These are phyloP conservation scores for Butyriboletus loyo DNA, from an alignment of 768 basidiomycete species.

Conservation along the genomic window DNA sequence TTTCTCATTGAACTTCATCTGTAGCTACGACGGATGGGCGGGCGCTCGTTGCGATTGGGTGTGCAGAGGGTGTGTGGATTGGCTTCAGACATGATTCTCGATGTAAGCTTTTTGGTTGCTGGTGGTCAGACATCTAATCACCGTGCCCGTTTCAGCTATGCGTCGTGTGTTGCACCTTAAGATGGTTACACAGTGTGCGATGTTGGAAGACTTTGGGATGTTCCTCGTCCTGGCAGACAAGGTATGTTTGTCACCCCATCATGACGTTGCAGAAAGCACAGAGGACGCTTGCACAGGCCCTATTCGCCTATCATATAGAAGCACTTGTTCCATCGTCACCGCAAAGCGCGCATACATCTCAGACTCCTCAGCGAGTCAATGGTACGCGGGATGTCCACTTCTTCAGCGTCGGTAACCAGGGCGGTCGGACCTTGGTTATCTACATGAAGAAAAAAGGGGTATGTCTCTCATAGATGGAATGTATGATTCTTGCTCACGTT, in stretches of 20 bases:
- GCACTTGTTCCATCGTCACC: slow-evolving; percentile 89
- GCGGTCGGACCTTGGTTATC: slow-evolving; percentile 84
- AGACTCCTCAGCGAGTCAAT: slow-evolving; percentile 87
- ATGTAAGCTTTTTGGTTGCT: slow-evolving; percentile 43
- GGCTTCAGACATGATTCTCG: slow-evolving; percentile 85
- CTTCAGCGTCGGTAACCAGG: slow-evolving; percentile 88
- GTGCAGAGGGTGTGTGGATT: slow-evolving; percentile 95
- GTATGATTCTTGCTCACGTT: slow-evolving; percentile 7
- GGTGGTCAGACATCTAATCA: slow-evolving; percentile 2
- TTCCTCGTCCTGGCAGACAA: slow-evolving; percentile 95
- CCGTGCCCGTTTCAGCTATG: slow-evolving; percentile 53
- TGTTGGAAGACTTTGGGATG: slow-evolving; percentile 94
- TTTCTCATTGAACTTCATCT: slow-evolving; percentile 10
- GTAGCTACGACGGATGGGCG: slow-evolving; percentile 81
- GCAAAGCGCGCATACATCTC: slow-evolving; percentile 60
- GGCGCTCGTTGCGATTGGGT: slow-evolving; percentile 87
- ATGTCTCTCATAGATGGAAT: slow-evolving; percentile 18
- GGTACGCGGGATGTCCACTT: slow-evolving; percentile 92
- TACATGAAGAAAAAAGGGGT: slow-evolving; percentile 96
- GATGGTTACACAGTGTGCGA: slow-evolving; percentile 92
- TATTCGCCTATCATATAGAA: slow-evolving; percentile 95
- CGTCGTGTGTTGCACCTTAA: slow-evolving; percentile 91
- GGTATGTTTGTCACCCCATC: slow-evolving; percentile 34
- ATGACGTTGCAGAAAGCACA: neutral
- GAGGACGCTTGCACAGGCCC: slow-evolving; percentile 43